These are phyloP conservation scores for Pelargonium citronellum DNA, from an alignment of 441 rosid species.

Conservation along the genomic window DNA sequence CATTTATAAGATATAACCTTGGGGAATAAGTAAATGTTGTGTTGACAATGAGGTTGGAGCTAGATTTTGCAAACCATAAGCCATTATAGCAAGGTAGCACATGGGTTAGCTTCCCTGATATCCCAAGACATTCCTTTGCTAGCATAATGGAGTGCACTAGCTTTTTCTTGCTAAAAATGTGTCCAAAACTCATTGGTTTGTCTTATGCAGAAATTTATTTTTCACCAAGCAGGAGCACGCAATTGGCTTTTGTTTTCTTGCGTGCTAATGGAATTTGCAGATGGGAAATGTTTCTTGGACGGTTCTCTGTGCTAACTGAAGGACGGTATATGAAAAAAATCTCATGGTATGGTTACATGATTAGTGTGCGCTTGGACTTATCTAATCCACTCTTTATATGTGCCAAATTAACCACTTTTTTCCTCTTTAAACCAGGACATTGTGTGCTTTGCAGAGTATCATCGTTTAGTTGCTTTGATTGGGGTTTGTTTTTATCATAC, in stretches of 20 bases:
- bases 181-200: neutral
- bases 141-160: neutral
- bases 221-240: neutral
- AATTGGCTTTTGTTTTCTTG: neutral
- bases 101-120: neutral
- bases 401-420: too few relatives aligned
- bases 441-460: too few relatives aligned
- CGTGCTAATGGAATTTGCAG: neutral
- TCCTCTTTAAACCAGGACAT: too few relatives aligned
- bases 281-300: neutral
- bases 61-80: too few relatives aligned
- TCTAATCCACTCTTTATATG: too few relatives aligned
- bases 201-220: neutral
- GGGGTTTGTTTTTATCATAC: too few relatives aligned
- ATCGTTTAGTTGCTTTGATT: too few relatives aligned
- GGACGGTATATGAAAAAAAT: neutral
- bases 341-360: neutral
- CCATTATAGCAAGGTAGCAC: too few relatives aligned
- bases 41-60: too few relatives aligned
- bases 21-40: too few relatives aligned
- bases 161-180: neutral
- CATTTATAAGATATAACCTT: too few relatives aligned
- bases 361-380: neutral
- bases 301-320: neutral
- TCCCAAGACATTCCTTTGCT: neutral